Evolutionary conservation across 2,329 filamentous ascomycete genomes (phyloP).

Genomic region (Fusarium chaquense): DNA sequence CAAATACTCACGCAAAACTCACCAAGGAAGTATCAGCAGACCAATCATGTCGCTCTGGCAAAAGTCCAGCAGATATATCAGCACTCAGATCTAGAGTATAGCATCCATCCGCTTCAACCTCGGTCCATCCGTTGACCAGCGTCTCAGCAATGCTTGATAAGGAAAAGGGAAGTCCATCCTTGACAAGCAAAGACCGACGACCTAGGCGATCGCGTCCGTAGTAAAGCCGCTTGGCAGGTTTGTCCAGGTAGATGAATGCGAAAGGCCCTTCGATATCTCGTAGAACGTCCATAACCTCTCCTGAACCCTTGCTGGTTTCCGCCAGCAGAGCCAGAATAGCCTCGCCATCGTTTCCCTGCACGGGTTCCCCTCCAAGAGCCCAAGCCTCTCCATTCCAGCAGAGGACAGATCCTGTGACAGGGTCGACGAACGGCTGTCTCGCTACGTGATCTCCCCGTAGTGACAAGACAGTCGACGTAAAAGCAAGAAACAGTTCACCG

Average conservation of each 20-base stretch:
- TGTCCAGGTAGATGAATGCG: slow-evolving; percentile 87
- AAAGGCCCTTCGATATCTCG: slow-evolving; percentile 82
- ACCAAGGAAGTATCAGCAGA: slow-evolving; percentile 57
- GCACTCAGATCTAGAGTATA: slow-evolving; percentile 72
- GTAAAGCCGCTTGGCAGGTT: slow-evolving; percentile 70
- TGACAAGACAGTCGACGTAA: slow-evolving; percentile 89
- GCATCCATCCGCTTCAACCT: slow-evolving; percentile 87
- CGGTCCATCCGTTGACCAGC: slow-evolving; percentile 69
- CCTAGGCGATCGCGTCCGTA: slow-evolving; percentile 91
- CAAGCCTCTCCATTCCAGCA: slow-evolving; percentile 99
- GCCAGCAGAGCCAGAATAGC: slow-evolving; percentile 72
- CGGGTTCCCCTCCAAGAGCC: slow-evolving; percentile 70
- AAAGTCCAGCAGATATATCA: slow-evolving; percentile 8
- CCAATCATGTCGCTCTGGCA: slow-evolving; percentile 50
- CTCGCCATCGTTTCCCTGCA: slow-evolving; percentile 84
- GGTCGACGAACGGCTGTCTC: slow-evolving; percentile 77
- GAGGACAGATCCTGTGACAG: slow-evolving; percentile 70
- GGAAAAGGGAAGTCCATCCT: slow-evolving; percentile 62
- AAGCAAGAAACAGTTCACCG: slow-evolving; percentile 63
- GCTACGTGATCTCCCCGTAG: slow-evolving; percentile 81
- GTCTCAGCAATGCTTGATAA: slow-evolving; percentile 78
- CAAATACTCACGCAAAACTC: slow-evolving; percentile 50
- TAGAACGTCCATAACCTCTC: slow-evolving; percentile 63
- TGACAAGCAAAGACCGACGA: slow-evolving; percentile 80
- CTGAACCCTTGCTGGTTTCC: slow-evolving; percentile 52